Evolutionary conservation across 2,329 filamentous ascomycete genomes (phyloP), one percentile per base, ranked within the genome.

Genomic region (Colletotrichum chlorophyti): DNA sequence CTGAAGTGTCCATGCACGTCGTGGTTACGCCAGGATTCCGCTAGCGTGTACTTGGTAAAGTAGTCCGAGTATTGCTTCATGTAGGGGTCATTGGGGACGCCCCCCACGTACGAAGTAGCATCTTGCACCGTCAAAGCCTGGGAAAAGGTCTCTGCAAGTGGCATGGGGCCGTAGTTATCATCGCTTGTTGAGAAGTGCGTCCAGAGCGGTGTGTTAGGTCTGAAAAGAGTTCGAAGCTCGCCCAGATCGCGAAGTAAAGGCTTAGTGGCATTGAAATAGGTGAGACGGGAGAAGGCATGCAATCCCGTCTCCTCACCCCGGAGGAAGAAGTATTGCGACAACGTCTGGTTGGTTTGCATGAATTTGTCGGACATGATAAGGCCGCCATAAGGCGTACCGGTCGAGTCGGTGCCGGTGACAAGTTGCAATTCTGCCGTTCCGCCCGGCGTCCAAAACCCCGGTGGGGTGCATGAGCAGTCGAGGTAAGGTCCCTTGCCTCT

Each of bases 11-110:
- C 85, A 63, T 87, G 84, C 2, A 81, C 83, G 32, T 77, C 76
- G 54, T 86, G 82, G 41, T 85, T 77, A 45, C 83, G 75, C 83
- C 83, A 87, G 2, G 76, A 76, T 55, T 84, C 82, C 5, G 78
- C 76, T 58, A 88, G 87, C 0, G 82, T 87, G 64, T 88, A 88
- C 67, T 89, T 89, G 19, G 85, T 88, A 65, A 87, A 89, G 68
- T 87, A 88, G 41, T 87, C 81, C 2, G 82, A 76, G 53, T 83
- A 78, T 41, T 84, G 72, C 32, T 78, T 68, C 0, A 84, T 81
- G 64, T 88, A 88, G 0, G 80, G 73, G 65, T 85, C 82, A 14
- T 80, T 65, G 0, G 79, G 78, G 0, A 79, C 79, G 42, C 82
- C 82, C 23, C 82, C 81, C 12, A 88, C 67, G 42, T 83, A 82